Conservation (phyloP, 1,284 basidiomycete genomes). For the Phlebopus sp. region DNA sequence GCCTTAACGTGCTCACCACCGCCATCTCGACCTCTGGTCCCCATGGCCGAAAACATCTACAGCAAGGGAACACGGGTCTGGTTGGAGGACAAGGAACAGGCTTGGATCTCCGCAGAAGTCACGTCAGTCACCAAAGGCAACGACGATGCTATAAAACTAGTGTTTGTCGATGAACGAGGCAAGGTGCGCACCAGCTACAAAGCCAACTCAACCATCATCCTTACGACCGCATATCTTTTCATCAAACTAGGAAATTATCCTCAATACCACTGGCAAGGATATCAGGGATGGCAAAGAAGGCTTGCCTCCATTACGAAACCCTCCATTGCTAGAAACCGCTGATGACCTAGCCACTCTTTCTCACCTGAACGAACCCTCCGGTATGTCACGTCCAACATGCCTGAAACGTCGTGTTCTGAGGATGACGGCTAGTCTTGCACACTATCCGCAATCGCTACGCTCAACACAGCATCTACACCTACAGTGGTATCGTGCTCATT, state of each 20-base stretch:
- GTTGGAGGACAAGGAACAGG: slow-evolving; percentile 91
- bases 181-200: slow-evolving; percentile 53
- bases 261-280: slow-evolving; percentile 76
- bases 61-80: slow-evolving; percentile 81
- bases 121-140: slow-evolving; percentile 56
- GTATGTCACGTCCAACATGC: slow-evolving; percentile 42
- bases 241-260: slow-evolving; percentile 60
- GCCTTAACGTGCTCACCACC: too few relatives aligned
- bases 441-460: slow-evolving; percentile 97
- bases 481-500: slow-evolving; percentile 97
- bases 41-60: slow-evolving; percentile 84
- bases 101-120: slow-evolving; percentile 90
- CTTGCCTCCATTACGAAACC: slow-evolving; percentile 93
- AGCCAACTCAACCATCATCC: slow-evolving; percentile 13
- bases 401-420: neutral
- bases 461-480: slow-evolving; percentile 97
- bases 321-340: slow-evolving; percentile 92
- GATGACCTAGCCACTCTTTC: slow-evolving; percentile 98
- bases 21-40: slow-evolving; percentile 13
- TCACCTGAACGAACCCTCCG: slow-evolving; percentile 97
- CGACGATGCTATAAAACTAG: slow-evolving; percentile 73
- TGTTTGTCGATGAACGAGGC: slow-evolving; percentile 82
- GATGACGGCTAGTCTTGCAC: slow-evolving; percentile 71
- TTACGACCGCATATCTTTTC: slow-evolving; percentile 12
- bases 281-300: slow-evolving; percentile 72